Conservation (phyloP, 139 green algal genomes). For the Chlamydomonas sp. region DNA sequence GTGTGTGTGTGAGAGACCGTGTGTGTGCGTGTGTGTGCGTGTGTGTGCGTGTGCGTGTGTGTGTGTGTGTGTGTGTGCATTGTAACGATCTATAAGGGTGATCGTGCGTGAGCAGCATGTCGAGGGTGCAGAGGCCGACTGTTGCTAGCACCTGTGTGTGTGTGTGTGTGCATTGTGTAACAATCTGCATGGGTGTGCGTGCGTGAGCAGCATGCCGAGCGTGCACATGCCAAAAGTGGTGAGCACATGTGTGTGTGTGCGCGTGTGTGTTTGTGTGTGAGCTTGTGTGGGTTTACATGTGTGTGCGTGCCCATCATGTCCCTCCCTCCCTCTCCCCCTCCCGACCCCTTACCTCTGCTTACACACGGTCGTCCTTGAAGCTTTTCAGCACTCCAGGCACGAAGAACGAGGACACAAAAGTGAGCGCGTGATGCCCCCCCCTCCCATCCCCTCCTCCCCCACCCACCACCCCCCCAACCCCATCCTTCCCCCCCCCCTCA, state of each 20-base stretch:
- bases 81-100: too few relatives aligned
- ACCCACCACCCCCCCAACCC: not conserved
- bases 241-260: too few relatives aligned
- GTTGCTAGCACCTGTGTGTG: conserved; percentile 41
- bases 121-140: conserved; percentile 45
- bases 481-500: not conserved
- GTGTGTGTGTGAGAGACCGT: too few relatives aligned
- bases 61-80: too few relatives aligned
- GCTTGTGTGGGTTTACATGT: too few relatives aligned
- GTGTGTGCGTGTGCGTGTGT: too few relatives aligned
- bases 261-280: too few relatives aligned
- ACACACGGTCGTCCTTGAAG: conserved; percentile 36
- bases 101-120: conserved; percentile 30
- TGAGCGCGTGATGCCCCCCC: conserved; percentile 35
- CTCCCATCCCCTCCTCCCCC: conserved; percentile 24
- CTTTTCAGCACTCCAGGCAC: conserved; percentile 43
- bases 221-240: too few relatives aligned
- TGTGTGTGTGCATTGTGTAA: too few relatives aligned
- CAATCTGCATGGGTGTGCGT: not conserved
- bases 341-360: conserved; percentile 14
- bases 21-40: too few relatives aligned
- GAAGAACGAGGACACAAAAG: conserved; percentile 46
- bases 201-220: too few relatives aligned
- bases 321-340: not conserved
- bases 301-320: too few relatives aligned